Base-by-base conservation (phyloP, 2,329 filamentous ascomycete species). In the Paraconiothyrium brasiliense region DNA sequence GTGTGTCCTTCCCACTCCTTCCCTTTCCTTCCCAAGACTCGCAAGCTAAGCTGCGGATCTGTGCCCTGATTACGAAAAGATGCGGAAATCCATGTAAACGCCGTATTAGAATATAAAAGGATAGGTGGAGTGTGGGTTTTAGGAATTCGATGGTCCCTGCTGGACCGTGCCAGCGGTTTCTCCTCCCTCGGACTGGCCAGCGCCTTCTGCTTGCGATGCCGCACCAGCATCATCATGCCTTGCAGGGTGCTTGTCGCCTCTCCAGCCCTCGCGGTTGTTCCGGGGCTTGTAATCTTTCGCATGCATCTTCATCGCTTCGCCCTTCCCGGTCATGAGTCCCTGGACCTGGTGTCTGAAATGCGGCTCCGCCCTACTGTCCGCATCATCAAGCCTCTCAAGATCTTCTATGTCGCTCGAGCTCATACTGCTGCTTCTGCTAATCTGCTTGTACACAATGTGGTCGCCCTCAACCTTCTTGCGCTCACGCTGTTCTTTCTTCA, bases 401-500 rank as follows among this genome's bases (percentile, higher is more conserved):
- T 87, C 84, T 50, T 88, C 85, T 60, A 86, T 84, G 51, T 90
- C 88, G 10, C 82, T 85, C 59, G 83, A 86, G 35, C 80, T 83
- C 75, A 89, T 73, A 71, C 78, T 76, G 69, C 83, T 78, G 48
- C 77, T 68, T 14, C 76, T 78, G 39, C 76, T 81, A 58, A 82
- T 81, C 66, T 89, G 86, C 7, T 84, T 80, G 73, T 85, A 89
- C 5, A 87, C 80, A 59, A 85, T 80, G 14, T 80, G 76, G 22
- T 82, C 77, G 47, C 85, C 84, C 39, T 84, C 81, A 44, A 82
- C 81, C 84, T 92, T 92, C 86, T 95, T 97, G 67, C 85, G 80
- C 61, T 90, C 86, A 30, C 87, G 82, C 80, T 97, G 94, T 63
- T 89, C 85, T 46, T 89, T 81, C 83, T 97, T 97, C 82, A 96